Conservation (phyloP, 1,139 yeast genomes). For the Yamadazyma pseudoaaseri region DNA sequence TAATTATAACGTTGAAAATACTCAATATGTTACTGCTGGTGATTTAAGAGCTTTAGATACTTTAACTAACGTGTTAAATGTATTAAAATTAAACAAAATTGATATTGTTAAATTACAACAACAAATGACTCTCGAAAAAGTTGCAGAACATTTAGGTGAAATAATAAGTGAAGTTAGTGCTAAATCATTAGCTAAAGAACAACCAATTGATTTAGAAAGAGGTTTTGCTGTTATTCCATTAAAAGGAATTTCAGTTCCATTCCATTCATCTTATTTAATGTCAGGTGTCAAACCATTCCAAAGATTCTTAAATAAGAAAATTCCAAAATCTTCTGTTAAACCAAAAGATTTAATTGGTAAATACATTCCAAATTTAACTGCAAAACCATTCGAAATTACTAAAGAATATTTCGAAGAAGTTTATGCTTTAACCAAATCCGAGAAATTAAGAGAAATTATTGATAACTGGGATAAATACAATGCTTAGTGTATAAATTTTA, state of each 20-base stretch:
- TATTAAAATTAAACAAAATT: conserved; percentile 88
- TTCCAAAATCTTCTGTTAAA: conserved; percentile 91
- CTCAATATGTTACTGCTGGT: conserved; percentile 98
- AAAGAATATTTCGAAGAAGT: conserved; percentile 97
- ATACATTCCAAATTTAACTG: conserved; percentile 98
- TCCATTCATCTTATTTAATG: conserved; percentile 97
- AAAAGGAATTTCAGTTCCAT: conserved; percentile 97
- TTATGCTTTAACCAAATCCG: conserved; percentile 85
- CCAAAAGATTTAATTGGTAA: conserved; percentile 91
- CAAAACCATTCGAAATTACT: conserved; percentile 92
- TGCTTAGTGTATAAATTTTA: no score
- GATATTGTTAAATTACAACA: conserved; percentile 87
- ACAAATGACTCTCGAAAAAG: conserved; percentile 80
- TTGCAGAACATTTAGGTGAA: conserved; percentile 81
- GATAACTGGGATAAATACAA: conserved; percentile 96
- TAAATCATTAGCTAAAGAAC: conserved; percentile 82
- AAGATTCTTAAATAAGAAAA: conserved; percentile 94
- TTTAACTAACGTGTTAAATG: conserved; percentile 87
- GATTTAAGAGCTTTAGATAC: conserved; percentile 94
- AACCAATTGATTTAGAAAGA: conserved; percentile 95
- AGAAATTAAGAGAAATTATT: conserved; percentile 81
- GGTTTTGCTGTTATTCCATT: conserved; percentile 98
- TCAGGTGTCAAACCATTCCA: conserved; percentile 99
- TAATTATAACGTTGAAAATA: conserved; percentile 96
- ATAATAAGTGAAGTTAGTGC: conserved; percentile 83